Conservation (phyloP, 768 basidiomycete genomes). For the Trametes cubensis region DNA sequence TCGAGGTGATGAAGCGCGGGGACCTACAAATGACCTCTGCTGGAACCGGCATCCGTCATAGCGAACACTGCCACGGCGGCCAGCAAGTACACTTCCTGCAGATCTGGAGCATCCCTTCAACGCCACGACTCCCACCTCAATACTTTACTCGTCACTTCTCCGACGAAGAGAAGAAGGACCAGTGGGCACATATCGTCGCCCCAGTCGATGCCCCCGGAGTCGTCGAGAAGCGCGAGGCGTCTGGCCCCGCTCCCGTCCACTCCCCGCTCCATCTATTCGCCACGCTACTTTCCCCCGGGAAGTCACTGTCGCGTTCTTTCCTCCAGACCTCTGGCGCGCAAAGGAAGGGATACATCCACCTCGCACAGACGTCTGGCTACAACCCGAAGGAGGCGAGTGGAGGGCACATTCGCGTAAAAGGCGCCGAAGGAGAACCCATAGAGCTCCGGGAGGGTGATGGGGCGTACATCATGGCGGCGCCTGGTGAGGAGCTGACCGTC, state of each 20-base stretch:
- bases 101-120: constrained; percentile 65
- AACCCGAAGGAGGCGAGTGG: constrained; percentile 60
- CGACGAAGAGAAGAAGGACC: constrained; percentile 79
- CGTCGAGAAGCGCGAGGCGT: constrained; percentile 57
- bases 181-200: constrained; percentile 75
- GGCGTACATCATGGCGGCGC: constrained; percentile 63
- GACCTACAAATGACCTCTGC: constrained; percentile 91
- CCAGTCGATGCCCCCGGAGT: constrained; percentile 66
- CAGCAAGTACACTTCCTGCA: constrained; percentile 63
- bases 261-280: constrained; percentile 73
- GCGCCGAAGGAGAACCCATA: constrained; percentile 43
- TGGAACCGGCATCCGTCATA: constrained; percentile 90
- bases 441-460: constrained; percentile 87
- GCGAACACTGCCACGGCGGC: constrained; percentile 59
- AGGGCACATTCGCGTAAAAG: constrained; percentile 55
- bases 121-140: constrained; percentile 58
- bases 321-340: constrained; percentile 37
- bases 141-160: constrained; percentile 89
- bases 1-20: constrained; percentile 85
- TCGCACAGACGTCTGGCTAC: constrained; percentile 85
- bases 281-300: constrained; percentile 63
- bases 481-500: constrained; percentile 47
- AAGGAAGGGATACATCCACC: constrained; percentile 80
- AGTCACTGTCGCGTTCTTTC: constrained; percentile 56
- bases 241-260: constrained; percentile 82